Percentiles rank a stretch among this genome's conserved stretches.
Conservation (phyloP, 2,329 filamentous ascomycete species). For the Diaporthe sp. region DNA sequence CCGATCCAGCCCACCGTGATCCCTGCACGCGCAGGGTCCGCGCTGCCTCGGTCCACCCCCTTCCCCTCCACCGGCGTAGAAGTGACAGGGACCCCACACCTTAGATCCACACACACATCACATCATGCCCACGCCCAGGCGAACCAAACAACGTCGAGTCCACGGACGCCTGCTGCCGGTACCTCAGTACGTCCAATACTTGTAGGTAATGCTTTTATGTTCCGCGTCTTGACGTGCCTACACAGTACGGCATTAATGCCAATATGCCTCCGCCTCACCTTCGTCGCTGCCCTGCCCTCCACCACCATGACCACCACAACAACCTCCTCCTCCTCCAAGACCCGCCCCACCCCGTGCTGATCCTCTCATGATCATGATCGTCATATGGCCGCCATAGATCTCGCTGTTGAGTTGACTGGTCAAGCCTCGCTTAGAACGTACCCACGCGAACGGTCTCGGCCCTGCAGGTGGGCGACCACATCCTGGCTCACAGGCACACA, state of each 20-base stretch:
- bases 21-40: conserved; percentile 18
- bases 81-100: conserved; percentile 18
- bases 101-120: conserved; percentile 27
- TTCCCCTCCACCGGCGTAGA: background rate
- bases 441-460: conserved; percentile 10
- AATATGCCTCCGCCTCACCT: background rate
- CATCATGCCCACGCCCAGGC: background rate
- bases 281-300: background rate
- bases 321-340: background rate
- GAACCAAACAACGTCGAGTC: conserved; percentile 18
- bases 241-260: background rate
- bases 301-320: background rate
- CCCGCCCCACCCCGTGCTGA: conserved; percentile 1
- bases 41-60: background rate
- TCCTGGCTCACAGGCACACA: background rate
- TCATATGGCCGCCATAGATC: background rate
- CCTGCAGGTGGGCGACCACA: conserved; percentile 26
- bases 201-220: conserved; percentile 22
- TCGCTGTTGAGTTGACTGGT: conserved; percentile 14
- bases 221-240: background rate
- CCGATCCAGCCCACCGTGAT: conserved; percentile 24
- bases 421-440: conserved; percentile 22
- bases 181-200: conserved; percentile 11
- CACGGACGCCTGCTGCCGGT: conserved; percentile 5
- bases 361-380: conserved; percentile 18